Evolutionary conservation across 805 yeast genomes (phyloP), one percentile per base, ranked within the genome.

Genomic region (Teunomyces tritomae): DNA sequence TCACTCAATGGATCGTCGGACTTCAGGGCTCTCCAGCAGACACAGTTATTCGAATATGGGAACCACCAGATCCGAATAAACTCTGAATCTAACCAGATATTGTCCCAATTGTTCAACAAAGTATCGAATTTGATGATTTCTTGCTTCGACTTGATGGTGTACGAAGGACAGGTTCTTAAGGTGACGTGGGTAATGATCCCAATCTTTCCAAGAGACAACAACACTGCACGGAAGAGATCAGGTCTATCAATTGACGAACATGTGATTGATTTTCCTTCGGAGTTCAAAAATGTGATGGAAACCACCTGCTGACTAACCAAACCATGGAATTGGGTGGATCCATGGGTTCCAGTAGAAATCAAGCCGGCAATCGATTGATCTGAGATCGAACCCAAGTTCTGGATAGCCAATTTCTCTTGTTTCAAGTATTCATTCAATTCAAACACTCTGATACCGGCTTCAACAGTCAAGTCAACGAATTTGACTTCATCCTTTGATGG

Each of bases 41-140:
- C 83, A 72, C 96, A 88, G 60, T 85, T 85, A 44, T 82, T 80
- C 13, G 94, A 77, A 65, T 92, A 94, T 1, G 99, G 98, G 67
- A 87, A 94, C 98, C 98, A 94, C 97, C 98, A 92, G 43, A 90
- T 81, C 54, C 98, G 81, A 40, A 90, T 85, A 61, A 83, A 92
- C 68, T 92, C 99, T n/a, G 89, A 78, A 41, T 89, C 83, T 3
- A 87, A 80, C 96, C 97, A 92, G 39, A 92, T 67, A 10, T 75
- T 73, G 55, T 86, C 89, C 89, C 96, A 89, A 50, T 81, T 74
- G 10, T 73, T 70, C 56, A 92, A 67, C 20, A 92, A 69, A 5
- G 89, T 80, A 20, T 85, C 86, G 59, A 92, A 89, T 26, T 82
- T 72, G 57, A 92, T 83, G 32, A 90, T 85, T 66, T 89, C 96